Evolutionary conservation across 768 basidiomycete species (phyloP).

Genomic region (Fomitopsis pulvina): DNA sequence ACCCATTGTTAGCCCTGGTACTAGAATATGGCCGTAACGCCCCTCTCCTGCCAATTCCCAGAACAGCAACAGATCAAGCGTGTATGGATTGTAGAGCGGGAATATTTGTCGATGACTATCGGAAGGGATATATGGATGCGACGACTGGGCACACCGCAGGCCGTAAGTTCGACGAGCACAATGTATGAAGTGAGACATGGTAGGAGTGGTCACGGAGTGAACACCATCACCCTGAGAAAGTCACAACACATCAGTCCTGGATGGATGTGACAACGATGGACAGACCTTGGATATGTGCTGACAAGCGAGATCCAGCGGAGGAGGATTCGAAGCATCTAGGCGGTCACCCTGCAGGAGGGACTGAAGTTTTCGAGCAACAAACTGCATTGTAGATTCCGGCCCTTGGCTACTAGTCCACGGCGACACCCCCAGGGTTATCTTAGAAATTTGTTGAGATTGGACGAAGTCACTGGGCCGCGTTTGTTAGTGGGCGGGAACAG

Average conservation of each 20-base stretch:
- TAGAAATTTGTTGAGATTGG: constrained; percentile 41
- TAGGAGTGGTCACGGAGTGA: constrained; percentile 18
- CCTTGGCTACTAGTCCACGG: constrained; percentile 32
- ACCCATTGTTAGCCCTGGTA: constrained; percentile 58
- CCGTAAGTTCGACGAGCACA: constrained; percentile 40
- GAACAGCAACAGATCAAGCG: constrained; percentile 67
- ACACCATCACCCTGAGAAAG: constrained; percentile 8
- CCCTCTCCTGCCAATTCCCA: constrained; percentile 64
- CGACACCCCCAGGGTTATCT: constrained; percentile 35
- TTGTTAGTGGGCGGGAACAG: constrained; percentile 2
- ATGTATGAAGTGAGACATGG: constrained; percentile 42
- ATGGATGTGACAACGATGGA: neutral
- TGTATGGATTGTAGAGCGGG: constrained; percentile 69
- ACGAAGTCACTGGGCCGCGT: constrained; percentile 31
- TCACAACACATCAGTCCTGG: neutral
- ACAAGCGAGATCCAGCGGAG: constrained; percentile 47
- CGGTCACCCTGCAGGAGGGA: constrained; percentile 43
- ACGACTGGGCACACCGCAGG: constrained; percentile 27
- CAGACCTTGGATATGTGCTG: constrained; percentile 41
- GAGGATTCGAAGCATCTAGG: constrained; percentile 37
- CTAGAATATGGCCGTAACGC: constrained; percentile 53
- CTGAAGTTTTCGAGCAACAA: constrained; percentile 44
- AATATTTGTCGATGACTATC: constrained; percentile 54
- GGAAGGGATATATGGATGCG: constrained; percentile 53
- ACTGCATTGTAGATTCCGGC: constrained; percentile 38